These are phyloP conservation scores for Carex sylvatica DNA, from an alignment of 202 grass and related monocot genomes.

Conservation along the genomic window DNA sequence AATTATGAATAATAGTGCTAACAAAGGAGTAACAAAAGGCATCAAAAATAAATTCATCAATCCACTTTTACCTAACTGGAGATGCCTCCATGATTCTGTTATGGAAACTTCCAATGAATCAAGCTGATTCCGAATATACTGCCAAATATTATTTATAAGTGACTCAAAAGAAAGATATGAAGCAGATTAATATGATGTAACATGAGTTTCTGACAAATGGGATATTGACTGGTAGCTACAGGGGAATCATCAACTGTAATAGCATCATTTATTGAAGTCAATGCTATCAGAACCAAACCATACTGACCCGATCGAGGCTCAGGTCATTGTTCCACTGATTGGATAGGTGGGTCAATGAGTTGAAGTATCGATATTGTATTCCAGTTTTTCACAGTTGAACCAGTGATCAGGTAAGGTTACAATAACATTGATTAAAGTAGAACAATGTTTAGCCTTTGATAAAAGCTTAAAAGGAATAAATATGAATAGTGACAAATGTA, in stretches of 20 bases:
- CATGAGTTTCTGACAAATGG: not conserved
- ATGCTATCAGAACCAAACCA: not conserved
- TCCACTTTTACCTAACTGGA: conserved; percentile 56
- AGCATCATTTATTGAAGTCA: not conserved
- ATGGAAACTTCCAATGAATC: conserved; percentile 72
- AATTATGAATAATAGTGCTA: conserved; percentile 11
- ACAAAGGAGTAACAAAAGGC: not conserved
- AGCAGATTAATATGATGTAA: not conserved
- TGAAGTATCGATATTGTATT: not conserved
- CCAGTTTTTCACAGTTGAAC: not conserved
- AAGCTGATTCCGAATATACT: conserved; percentile 81
- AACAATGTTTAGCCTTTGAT: not conserved
- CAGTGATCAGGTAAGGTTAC: not conserved
- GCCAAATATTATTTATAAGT: conserved; percentile 28
- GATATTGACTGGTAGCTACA: not conserved
- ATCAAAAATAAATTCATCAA: not conserved
- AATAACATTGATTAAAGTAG: not conserved
- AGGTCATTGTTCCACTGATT: not conserved
- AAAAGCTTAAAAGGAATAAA: conserved; percentile 12
- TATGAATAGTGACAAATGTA: conserved; percentile 5
- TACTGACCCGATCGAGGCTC: not conserved
- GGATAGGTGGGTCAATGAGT: not conserved
- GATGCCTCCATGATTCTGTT: conserved; percentile 58
- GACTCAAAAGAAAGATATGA: conserved; percentile 26
- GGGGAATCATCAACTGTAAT: not conserved